Base-by-base conservation (phyloP, 371 early-diverging fungal genomes). In the Gilbertella persicaria region DNA sequence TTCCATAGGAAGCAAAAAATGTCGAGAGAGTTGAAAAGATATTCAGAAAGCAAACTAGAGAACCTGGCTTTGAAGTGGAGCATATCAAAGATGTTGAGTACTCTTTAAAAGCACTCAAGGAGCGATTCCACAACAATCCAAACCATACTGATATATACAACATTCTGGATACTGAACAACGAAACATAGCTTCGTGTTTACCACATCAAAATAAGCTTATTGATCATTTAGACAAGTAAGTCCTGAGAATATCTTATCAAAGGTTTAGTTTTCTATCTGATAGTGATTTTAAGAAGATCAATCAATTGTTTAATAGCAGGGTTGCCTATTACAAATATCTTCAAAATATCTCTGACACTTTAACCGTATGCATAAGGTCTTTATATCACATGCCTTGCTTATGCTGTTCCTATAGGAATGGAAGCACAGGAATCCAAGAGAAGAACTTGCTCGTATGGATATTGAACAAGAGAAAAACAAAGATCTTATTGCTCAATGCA, bases 271-370 rank as follows among this genome's bases (percentile, higher is more conserved):
- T 21, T 12, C 12, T 19, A 20, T 24, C 35, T 21, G 1, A 36
- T 40, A 64, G 58, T 47, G 81, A 67, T 38, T 50, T 73, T 19
- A 53, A 64, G 5, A 55, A 55, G 17, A 53, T 83, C 1, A 63
- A 55, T 23, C 67, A 67, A 3, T 26, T 69, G 2, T 62, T 62
- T 29, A 74, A 75, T 46, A 47, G 70, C 10, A 80, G 86, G 6
- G 75, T 83, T 14, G 75, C 70, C 13, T 87, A 85, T 55, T 87
- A 74, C 48, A 63, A 71, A 7, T 67, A 69, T 10, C 70, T 87
- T 2, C 86, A 89, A 57, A 48, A 50, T 0, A 66, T 87, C 16
- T 84, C 86, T 0, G 84, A 85, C 39, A 69, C 67, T 9, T 62
- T 72, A 5, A 25, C 30, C 13, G 63, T 66, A 54, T 14, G 38